Percentiles rank a stretch among this genome's conserved stretches.
phyloP scores from a whole-genome alignment of 2,329 filamentous ascomycete genomes.

The Aureobasidium pullulans region DNA sequence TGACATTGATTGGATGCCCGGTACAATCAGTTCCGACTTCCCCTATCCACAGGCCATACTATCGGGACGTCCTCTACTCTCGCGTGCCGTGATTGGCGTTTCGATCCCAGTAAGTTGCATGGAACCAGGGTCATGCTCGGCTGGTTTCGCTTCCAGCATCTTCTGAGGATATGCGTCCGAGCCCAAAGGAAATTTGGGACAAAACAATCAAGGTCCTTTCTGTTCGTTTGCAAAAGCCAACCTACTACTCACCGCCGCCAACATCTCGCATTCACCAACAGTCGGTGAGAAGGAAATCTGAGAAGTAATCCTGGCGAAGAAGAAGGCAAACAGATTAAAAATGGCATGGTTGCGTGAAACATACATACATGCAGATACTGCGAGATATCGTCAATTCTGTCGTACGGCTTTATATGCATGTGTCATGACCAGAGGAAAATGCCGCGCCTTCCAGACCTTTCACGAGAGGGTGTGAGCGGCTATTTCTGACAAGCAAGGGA shows the following conservation, averaged over 20 bases:
- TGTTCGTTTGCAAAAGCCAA: not conserved
- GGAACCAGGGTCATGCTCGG: not conserved
- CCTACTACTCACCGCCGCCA: not conserved
- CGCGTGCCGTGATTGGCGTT: constrained; percentile 11
- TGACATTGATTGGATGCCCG: not conserved
- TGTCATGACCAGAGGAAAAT: not conserved
- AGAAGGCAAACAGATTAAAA: not conserved
- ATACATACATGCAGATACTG: not conserved
- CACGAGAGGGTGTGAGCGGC: not conserved
- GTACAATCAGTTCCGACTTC: not conserved
- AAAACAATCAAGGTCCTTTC: not conserved
- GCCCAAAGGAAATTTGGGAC: not conserved
- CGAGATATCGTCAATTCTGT: not conserved
- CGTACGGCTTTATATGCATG: not conserved
- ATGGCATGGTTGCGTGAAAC: not conserved
- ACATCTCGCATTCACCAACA: not conserved
- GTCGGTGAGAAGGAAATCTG: not conserved
- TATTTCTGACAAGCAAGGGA: not conserved
- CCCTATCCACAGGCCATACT: not conserved
- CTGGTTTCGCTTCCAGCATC: not conserved
- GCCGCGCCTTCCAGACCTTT: not conserved
- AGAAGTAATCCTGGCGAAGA: not conserved
- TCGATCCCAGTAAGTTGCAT: not conserved
- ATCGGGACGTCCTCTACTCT: not conserved
- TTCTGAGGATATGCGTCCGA: not conserved